A percentile compares a stretch with the other conserved stretches of the same genome.
phyloP scores from a whole-genome alignment of 2,329 filamentous ascomycete genomes.

The Talaromyces sp. region DNA sequence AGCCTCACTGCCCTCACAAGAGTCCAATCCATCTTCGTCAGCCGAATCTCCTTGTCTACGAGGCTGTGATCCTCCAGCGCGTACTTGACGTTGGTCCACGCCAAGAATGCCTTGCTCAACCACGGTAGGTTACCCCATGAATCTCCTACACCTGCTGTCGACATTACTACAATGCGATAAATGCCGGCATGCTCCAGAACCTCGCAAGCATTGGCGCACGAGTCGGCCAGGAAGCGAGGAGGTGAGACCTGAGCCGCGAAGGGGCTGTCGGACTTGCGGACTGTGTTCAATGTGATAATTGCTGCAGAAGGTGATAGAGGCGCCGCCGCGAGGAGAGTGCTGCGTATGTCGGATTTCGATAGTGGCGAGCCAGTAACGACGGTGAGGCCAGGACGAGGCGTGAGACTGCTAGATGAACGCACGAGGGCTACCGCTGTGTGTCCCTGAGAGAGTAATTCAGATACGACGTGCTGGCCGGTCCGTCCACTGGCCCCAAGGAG shows the following conservation, averaged over 20 bases:
- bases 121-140: conserved; percentile 34
- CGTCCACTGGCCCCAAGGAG: conserved; percentile 5
- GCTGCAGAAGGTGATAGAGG: conserved; percentile 24
- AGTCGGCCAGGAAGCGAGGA: conserved; percentile 28
- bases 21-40: conserved; percentile 9
- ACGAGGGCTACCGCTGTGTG: conserved; percentile 8
- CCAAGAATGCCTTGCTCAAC: conserved; percentile 34
- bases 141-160: conserved; percentile 38
- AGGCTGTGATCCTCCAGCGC: conserved; percentile 36
- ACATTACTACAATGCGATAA: conserved; percentile 36
- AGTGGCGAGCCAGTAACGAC: conserved; percentile 30
- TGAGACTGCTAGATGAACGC: neutral
- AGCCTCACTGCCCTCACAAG: conserved; percentile 6
- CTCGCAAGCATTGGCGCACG: conserved; percentile 31
- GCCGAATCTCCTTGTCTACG: conserved; percentile 34
- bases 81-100: conserved; percentile 39
- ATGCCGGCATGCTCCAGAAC: conserved; percentile 30
- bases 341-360: conserved; percentile 30
- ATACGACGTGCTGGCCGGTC: conserved; percentile 5
- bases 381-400: neutral
- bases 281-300: conserved; percentile 39
- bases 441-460: conserved; percentile 2
- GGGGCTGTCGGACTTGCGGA: conserved; percentile 39
- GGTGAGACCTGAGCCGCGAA: conserved; percentile 38
- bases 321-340: conserved; percentile 23